Base-by-base conservation (phyloP, 305 asterid genomes). In the Rubia peregrina region DNA sequence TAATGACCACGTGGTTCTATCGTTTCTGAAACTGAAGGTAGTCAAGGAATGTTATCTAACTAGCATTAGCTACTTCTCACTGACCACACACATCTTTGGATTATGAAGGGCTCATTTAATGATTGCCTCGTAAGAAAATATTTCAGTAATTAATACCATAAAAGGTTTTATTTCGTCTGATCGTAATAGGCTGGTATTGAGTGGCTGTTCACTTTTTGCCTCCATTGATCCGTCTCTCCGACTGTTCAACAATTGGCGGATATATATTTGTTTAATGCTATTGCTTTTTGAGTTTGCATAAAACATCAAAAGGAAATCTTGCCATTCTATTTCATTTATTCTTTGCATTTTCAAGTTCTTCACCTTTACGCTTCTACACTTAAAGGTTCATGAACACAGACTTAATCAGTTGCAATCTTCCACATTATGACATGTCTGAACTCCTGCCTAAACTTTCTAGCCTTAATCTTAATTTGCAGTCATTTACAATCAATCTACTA, bases 191-290 rank as follows among this genome's bases (percentile, higher is more conserved):
- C 17, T 60, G 65, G 65, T 22, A 11, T 60, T 1, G 38, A 22
- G 41, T 60, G 65, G 2, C 41, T 10, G 26, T 24, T 24, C 26
- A 33, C 36, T 24, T 33, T 60, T 60, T 16, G 24, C 41, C 17
- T 5, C 41, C 16, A 38, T 19, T 22, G 40, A 17, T 12, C 14
- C 12, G 9, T 24, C 65, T 9, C 38, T 26, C 6, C 13, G 1
- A 40, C 9, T 9, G 41, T 60, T 60, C 42, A 26, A 24, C 41
- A 2, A 0, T 26, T 7, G 14, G 0, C 16, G 10, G n/a, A 26
- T 60, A 60, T 60, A 60, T 60, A 30, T 30, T 60, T 60, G 65
- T 22, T 57, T 57, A 33, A 57, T 55, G 61, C 24, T 44, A 44
- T 44, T 10, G 51, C 51, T 44, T 44, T 53, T 53, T 53, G 60